Evolutionary conservation across 345 rosid genomes (phyloP).

Genomic region (Brassica rapa): DNA sequence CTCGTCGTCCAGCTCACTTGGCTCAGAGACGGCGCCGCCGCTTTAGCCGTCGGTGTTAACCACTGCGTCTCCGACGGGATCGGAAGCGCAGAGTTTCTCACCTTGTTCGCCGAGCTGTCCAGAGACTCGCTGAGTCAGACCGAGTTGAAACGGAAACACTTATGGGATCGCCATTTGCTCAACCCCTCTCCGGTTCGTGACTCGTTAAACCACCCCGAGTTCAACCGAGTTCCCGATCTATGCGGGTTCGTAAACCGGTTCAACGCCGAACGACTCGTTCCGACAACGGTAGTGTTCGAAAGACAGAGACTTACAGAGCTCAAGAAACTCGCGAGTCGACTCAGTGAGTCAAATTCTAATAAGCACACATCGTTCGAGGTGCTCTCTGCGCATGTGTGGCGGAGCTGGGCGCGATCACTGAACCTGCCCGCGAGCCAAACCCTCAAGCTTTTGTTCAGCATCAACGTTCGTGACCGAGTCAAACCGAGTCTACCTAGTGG

Average conservation of each 20-base stretch:
- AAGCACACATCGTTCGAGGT: slow-evolving; percentile 71
- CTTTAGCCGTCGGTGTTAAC: slow-evolving; percentile 67
- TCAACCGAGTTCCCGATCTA: slow-evolving; percentile 58
- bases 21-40: slow-evolving; percentile 72
- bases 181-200: slow-evolving; percentile 39
- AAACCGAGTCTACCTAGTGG: slow-evolving; percentile 71
- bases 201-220: slow-evolving; percentile 57
- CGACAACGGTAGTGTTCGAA: slow-evolving; percentile 60
- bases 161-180: slow-evolving; percentile 81
- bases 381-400: slow-evolving; percentile 80
- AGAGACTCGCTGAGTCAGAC: slow-evolving; percentile 21
- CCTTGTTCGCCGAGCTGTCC: slow-evolving; percentile 60
- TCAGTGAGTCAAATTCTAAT: slow-evolving; percentile 23
- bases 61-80: slow-evolving; percentile 79
- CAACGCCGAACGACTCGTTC: slow-evolving; percentile 54
- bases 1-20: slow-evolving; percentile 85
- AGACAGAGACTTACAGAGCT: slow-evolving; percentile 51
- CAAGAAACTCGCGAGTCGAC: slow-evolving; percentile 50
- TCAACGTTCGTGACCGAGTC: slow-evolving; percentile 66
- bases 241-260: slow-evolving; percentile 68
- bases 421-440: slow-evolving; percentile 65
- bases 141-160: slow-evolving; percentile 44
- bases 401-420: slow-evolving; percentile 79
- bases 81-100: slow-evolving; percentile 73
- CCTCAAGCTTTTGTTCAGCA: slow-evolving; percentile 71